A percentile compares a stretch with the other conserved stretches of the same genome.
These are phyloP conservation scores for Nicotiana tomentosiformis DNA, from an alignment of 257 asterid species.

Conservation along the genomic window DNA sequence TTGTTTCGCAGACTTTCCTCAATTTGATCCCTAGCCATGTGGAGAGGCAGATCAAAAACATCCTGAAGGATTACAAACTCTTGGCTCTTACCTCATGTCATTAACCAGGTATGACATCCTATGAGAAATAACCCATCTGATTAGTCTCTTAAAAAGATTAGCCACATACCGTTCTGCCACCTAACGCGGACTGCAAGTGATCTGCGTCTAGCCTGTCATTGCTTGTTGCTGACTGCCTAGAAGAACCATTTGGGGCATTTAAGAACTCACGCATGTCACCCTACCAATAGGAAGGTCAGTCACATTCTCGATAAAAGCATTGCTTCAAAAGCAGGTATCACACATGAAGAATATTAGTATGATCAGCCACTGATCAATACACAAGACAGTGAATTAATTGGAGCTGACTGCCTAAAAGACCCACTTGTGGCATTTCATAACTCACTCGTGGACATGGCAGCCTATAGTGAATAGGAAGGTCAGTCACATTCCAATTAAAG, in stretches of 20 bases:
- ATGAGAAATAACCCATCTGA: background rate
- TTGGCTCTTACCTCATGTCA: conserved; percentile 7
- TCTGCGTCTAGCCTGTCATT: conserved; percentile 64
- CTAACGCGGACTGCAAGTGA: conserved; percentile 79
- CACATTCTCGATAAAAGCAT: background rate
- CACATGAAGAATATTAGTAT: background rate
- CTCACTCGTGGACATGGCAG: conserved; percentile 62
- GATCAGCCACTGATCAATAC: background rate
- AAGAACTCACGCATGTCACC: conserved; percentile 90
- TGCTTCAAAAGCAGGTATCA: background rate
- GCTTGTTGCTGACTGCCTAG: conserved; percentile 53
- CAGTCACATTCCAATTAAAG: background rate
- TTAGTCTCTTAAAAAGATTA: background rate
- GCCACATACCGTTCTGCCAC: conserved; percentile 76
- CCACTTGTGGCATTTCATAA: conserved; percentile 79
- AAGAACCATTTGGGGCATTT: conserved; percentile 75
- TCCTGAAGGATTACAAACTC: conserved; percentile 35
- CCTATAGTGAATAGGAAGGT: conserved; percentile 29
- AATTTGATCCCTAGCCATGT: conserved; percentile 89
- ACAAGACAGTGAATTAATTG: conserved; percentile 23
- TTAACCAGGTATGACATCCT: conserved; percentile 13
- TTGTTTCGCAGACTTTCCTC: conserved; percentile 79
- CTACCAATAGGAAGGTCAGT: conserved; percentile 27
- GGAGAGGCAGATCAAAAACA: conserved; percentile 89
- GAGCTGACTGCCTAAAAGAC: conserved; percentile 46